Conservation (phyloP, 23 red algal species). For the Agarophyton chilense region DNA sequence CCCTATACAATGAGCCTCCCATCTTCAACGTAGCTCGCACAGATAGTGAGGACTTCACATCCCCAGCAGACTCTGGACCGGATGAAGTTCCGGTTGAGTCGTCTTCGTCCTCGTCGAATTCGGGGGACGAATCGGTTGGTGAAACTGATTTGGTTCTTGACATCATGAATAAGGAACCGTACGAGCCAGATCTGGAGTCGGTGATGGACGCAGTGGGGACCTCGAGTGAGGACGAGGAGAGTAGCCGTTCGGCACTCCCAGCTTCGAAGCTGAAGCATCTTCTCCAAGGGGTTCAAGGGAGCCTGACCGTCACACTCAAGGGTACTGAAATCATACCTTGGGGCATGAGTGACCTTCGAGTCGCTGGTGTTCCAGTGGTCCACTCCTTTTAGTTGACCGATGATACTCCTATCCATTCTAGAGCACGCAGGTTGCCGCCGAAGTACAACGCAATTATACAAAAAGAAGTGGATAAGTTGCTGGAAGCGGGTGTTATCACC, state of each 20-base stretch:
- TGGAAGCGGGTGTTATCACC: too few species aligned
- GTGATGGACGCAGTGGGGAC: too few species aligned
- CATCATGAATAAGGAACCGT: background rate
- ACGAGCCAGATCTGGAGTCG: background rate
- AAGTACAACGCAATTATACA: too few species aligned
- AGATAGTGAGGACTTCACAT: conserved; percentile 49
- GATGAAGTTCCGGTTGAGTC: background rate
- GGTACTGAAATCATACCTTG: conserved; percentile 11
- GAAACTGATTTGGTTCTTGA: background rate
- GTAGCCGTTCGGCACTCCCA: background rate
- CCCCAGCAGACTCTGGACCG: background rate
- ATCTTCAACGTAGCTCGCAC: conserved; percentile 1
- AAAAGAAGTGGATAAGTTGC: too few species aligned
- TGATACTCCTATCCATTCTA: conserved; percentile 20
- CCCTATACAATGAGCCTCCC: background rate
- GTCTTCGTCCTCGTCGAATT: too few species aligned
- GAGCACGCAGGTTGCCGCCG: too few species aligned
- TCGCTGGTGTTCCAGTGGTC: background rate
- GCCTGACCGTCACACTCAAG: background rate
- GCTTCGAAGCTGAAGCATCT: background rate
- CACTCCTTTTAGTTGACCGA: conserved; percentile 20
- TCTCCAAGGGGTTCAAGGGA: too few species aligned
- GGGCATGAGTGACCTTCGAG: background rate
- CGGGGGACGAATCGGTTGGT: background rate
- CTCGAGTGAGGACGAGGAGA: background rate